Evolutionary conservation across 176 grass and related monocot species (phyloP), one percentile per base, ranked within the genome.

Genomic region (Puccinellia tenuiflora): DNA sequence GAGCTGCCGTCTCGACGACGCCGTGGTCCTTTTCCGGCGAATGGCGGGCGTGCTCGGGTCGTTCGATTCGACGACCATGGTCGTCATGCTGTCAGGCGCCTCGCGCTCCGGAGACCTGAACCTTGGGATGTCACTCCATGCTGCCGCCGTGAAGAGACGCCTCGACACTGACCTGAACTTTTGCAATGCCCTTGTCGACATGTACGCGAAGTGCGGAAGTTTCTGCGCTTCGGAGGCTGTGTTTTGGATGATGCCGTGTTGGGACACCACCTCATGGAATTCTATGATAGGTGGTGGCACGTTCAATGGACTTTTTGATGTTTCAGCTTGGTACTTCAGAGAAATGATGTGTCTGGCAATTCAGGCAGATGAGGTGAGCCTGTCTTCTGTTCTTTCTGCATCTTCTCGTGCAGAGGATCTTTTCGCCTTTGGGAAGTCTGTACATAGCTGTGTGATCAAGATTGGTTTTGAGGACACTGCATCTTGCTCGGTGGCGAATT

Each of bases 221-320:
- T 80, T 86, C 40, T 52, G 14, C 10, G 88, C 85, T 35, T 90
- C 90, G 0, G 88, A 88, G 56, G 60, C 38, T 69, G 76, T 87
- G 28, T 98, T 98, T 54, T 42, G 48, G 70, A 86, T 65, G 13
- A 95, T 98, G 86, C 76, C 79, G 6, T 81, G 17, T 24, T 86
- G 79, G 72, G 88, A 95, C 33, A 67, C 82, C 7, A 55, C 87
- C 73, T 95, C 96, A 5, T 98, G 92, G 92, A 98, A 98, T 60
- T 90, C 84, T 66, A 62, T 95, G 68, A 91, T 95, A 34, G 80
- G 72, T 80, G 96, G 88, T 33, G 81, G 88, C 78, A 18, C 79
- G 26, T 90, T 85, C 42, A 92, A 90, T 71, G 78, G 76, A 20
- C 31, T 84, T 50, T 43, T 43, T 73, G 43, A 78, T 34, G 52